Percentiles rank a stretch among this genome's conserved stretches.
These are phyloP conservation scores for Melaleuca alternifolia DNA, from an alignment of 345 rosid species.

Conservation along the genomic window DNA sequence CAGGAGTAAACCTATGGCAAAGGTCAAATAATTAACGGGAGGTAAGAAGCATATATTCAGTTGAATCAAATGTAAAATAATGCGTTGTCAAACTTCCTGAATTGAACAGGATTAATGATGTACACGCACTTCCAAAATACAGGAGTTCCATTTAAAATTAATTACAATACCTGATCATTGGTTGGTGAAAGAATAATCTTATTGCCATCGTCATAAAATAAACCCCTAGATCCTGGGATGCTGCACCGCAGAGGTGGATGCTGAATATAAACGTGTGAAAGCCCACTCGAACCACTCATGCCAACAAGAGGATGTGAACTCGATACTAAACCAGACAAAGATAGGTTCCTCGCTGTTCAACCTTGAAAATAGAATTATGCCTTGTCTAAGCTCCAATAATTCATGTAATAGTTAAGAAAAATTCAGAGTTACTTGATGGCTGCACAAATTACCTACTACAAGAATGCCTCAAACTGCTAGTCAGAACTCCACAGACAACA, in stretches of 20 bases:
- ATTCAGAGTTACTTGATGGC: neutral
- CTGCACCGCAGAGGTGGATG: slow-evolving; percentile 60
- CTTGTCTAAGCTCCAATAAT: neutral
- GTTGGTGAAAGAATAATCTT: slow-evolving; percentile 56
- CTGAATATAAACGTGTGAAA: slow-evolving; percentile 77
- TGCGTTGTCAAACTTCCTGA: neutral
- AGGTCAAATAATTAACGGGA: neutral
- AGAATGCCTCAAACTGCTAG: neutral
- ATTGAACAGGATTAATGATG: neutral
- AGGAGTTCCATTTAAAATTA: neutral
- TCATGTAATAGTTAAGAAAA: neutral
- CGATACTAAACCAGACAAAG: slow-evolving; percentile 57
- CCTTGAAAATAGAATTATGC: neutral
- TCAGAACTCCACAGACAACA: neutral
- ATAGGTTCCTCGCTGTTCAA: slow-evolving; percentile 2
- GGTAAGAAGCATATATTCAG: neutral
- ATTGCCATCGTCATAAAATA: slow-evolving; percentile 89
- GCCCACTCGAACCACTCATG: slow-evolving; percentile 53
- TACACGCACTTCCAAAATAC: neutral
- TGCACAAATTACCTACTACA: neutral
- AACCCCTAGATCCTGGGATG: slow-evolving; percentile 59
- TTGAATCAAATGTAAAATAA: neutral
- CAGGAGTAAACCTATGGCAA: slow-evolving; percentile 62
- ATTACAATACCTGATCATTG: slow-evolving; percentile 45
- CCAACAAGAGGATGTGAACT: slow-evolving; percentile 50